These are phyloP conservation scores for Claviceps quebecensis DNA, from an alignment of 2,329 filamentous ascomycete species.

Conservation along the genomic window DNA sequence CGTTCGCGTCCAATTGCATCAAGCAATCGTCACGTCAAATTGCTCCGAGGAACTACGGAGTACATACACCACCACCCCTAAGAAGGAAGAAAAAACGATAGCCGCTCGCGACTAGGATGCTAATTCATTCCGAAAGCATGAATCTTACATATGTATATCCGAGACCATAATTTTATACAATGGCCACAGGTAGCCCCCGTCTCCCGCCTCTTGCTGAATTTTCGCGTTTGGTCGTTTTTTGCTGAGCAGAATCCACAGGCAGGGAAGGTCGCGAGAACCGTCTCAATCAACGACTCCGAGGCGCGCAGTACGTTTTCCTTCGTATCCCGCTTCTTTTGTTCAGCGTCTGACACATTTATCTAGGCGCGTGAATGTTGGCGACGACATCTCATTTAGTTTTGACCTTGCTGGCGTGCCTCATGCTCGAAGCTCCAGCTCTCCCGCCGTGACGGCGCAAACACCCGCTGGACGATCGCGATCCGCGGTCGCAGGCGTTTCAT, in stretches of 20 bases:
- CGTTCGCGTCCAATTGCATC: not conserved
- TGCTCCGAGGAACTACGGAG: not conserved
- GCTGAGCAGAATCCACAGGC: constrained; percentile 10
- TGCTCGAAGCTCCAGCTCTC: constrained; percentile 6
- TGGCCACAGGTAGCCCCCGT: constrained; percentile 1
- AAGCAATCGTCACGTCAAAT: not conserved
- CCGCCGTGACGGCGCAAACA: constrained; percentile 1
- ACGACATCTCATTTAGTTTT: constrained; percentile 47
- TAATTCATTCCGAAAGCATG: not conserved
- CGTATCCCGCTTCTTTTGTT: not conserved
- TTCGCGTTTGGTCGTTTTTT: not conserved
- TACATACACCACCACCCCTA: not conserved
- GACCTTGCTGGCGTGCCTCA: constrained; percentile 29
- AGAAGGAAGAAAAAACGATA: not conserved
- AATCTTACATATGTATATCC: not conserved
- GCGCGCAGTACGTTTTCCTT: constrained; percentile 39
- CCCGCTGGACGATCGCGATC: not conserved
- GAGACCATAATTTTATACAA: not conserved
- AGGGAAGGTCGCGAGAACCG: constrained; percentile 44
- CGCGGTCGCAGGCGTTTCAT: not conserved
- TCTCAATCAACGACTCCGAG: constrained; percentile 50
- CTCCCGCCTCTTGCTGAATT: not conserved
- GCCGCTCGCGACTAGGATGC: not conserved
- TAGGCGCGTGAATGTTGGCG: constrained; percentile 42
- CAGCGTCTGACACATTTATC: constrained; percentile 4